These are phyloP conservation scores for Microcyclospora tardicrescens DNA, from an alignment of 2,329 filamentous ascomycete species.

Conservation along the genomic window DNA sequence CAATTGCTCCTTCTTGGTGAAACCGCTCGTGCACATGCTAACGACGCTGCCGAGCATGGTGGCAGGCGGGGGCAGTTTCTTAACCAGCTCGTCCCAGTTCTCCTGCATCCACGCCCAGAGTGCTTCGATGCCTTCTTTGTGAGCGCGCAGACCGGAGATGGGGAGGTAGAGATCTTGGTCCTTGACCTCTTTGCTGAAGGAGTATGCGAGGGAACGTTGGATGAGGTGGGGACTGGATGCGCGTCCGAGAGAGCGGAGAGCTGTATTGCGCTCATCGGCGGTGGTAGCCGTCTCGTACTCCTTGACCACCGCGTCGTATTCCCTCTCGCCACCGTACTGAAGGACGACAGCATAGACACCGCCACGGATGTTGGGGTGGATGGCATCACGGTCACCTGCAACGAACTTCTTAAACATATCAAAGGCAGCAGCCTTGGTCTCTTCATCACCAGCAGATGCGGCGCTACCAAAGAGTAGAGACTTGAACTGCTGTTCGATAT, in stretches of 20 bases:
- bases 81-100: constrained; percentile 76
- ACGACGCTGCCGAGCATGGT: constrained; percentile 79
- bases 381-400: constrained; percentile 62
- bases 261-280: constrained; percentile 82
- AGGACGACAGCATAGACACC: constrained; percentile 78
- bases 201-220: constrained; percentile 61
- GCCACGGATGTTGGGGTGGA: constrained; percentile 82
- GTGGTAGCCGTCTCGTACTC: constrained; percentile 64
- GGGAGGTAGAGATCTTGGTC: constrained; percentile 92
- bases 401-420: constrained; percentile 84
- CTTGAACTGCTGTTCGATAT: constrained; percentile 92
- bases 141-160: constrained; percentile 61
- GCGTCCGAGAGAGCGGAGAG: constrained; percentile 69
- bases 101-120: constrained; percentile 73
- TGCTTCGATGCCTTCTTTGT: constrained; percentile 64
- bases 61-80: constrained; percentile 72
- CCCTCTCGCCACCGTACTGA: constrained; percentile 70
- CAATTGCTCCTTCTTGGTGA: constrained; percentile 65
- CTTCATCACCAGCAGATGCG: constrained; percentile 66
- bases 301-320: constrained; percentile 68
- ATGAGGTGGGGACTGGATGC: constrained; percentile 68
- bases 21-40: constrained; percentile 66
- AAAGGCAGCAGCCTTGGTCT: constrained; percentile 65
- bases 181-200: constrained; percentile 72
- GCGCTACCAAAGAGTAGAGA: constrained; percentile 75